Conservation (phyloP, 2,329 filamentous ascomycete genomes). For the Epichloe festucae region DNA sequence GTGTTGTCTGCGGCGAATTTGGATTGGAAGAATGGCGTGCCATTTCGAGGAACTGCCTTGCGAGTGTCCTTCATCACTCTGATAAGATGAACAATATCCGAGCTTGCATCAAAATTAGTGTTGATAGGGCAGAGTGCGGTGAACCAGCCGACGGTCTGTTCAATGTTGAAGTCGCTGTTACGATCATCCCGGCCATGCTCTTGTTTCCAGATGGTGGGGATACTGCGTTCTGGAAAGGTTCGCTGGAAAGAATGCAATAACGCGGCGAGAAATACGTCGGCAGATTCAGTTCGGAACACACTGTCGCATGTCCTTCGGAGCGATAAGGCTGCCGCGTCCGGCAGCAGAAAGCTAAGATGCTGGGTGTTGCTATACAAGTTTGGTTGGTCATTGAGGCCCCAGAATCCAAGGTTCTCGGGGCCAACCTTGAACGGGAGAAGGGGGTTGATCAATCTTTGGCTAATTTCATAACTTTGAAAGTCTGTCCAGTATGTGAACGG, state of each 20-base stretch:
- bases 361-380: constrained; percentile 34
- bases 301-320: constrained; percentile 30
- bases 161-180: constrained; percentile 35
- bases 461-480: constrained; percentile 27
- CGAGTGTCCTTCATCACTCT: constrained; percentile 41
- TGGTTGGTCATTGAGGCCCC: constrained; percentile 27
- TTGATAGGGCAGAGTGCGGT: constrained; percentile 41
- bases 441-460: constrained; percentile 16
- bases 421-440: constrained; percentile 26
- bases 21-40: constrained; percentile 36
- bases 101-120: constrained; percentile 27
- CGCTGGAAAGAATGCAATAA: constrained; percentile 42
- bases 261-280: constrained; percentile 41
- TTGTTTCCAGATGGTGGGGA: constrained; percentile 42
- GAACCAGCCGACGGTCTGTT: constrained; percentile 48
- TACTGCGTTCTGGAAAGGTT: constrained; percentile 37
- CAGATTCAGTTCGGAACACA: constrained; percentile 36
- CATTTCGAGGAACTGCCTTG: constrained; percentile 28
- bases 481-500: constrained; percentile 38
- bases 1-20: constrained; percentile 25
- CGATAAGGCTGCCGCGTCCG: constrained; percentile 26
- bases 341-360: constrained; percentile 29
- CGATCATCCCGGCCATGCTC: constrained; percentile 35
- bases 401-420: constrained; percentile 31
- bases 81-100: constrained; percentile 37